Base-by-base conservation (phyloP, 1,139 yeast genomes). In the Suhomyces ambrosiae region DNA sequence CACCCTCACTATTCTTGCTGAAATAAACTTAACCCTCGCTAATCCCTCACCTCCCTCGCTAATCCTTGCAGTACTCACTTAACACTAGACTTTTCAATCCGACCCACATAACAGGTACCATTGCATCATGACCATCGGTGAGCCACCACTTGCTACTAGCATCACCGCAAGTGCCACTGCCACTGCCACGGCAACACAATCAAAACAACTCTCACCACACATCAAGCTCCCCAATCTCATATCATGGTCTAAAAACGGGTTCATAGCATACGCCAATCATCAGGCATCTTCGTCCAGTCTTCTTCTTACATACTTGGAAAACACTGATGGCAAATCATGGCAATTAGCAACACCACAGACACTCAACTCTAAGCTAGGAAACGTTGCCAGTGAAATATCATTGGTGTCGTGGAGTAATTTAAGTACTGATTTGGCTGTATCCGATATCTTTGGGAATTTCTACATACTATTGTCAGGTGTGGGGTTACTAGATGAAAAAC, bases 161-260 rank as follows among this genome's bases (percentile, higher is more conserved):
- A n/a, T n/a, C n/a, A n/a, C n/a, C n/a, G n/a, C n/a, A n/a, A n/a
- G n/a, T n/a, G n/a, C n/a, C n/a, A n/a, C n/a, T n/a, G n/a, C n/a
- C n/a, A n/a, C n/a, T n/a, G n/a, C n/a, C n/a, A 8, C 24, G 15
- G 23, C 14, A 13, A 23, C 23, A 23, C 18, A 14, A 9, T 17
- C 17, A 8, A 15, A 13, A 9, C 27, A 12, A 21, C 29, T 25
- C n/a, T 16, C 31, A 13, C 28, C 27, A 3, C 32, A 22, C 13
- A 10, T 27, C 25, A 32, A 26, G 27, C 18, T 28, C n/a, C 14
- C 33, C 15, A 30, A 30, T 15, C 44, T 48, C 32, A 70, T 84
- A 22, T 74, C 88, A 13, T 86, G 94, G 95, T 82, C 89, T 13
- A 72, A 77, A 45, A 81, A 80, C 52, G 94, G 94, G 12, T 79